Conservation (phyloP, 257 asterid species). For the Primulina huaijiensis region DNA sequence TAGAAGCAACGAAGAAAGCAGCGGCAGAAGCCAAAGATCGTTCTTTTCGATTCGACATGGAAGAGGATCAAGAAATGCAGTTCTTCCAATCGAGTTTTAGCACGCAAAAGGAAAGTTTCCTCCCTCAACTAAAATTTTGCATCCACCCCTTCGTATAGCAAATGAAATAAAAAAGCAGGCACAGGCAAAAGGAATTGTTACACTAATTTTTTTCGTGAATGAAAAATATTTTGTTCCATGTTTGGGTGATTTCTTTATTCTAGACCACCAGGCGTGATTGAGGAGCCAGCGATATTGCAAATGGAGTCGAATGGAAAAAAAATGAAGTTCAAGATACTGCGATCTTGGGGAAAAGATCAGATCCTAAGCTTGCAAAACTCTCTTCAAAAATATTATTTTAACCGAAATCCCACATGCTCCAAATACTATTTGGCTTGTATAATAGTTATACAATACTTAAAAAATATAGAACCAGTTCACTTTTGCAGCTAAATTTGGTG, state of each 20-base stretch:
- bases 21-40: conserved; percentile 65
- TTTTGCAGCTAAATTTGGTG: not conserved
- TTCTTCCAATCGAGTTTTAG: conserved; percentile 47
- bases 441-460: not conserved
- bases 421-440: not conserved
- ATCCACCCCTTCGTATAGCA: not conserved
- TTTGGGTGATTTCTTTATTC: not conserved
- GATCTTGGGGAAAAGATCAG: not conserved
- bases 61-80: conserved; percentile 55
- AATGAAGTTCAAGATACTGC: not conserved
- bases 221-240: conserved; percentile 20
- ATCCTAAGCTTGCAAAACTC: not conserved
- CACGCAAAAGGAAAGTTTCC: not conserved
- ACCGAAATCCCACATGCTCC: conserved; percentile 23
- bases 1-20: conserved; percentile 43
- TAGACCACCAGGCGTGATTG: not conserved
- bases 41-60: conserved; percentile 70
- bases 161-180: not conserved
- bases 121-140: not conserved
- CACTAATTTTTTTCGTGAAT: conserved; percentile 15
- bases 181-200: conserved; percentile 12
- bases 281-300: not conserved
- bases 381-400: not conserved
- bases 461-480: not conserved
- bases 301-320: not conserved